These are phyloP conservation scores for Rhizopogon roseolus DNA, from an alignment of 768 basidiomycete genomes.

Conservation along the genomic window DNA sequence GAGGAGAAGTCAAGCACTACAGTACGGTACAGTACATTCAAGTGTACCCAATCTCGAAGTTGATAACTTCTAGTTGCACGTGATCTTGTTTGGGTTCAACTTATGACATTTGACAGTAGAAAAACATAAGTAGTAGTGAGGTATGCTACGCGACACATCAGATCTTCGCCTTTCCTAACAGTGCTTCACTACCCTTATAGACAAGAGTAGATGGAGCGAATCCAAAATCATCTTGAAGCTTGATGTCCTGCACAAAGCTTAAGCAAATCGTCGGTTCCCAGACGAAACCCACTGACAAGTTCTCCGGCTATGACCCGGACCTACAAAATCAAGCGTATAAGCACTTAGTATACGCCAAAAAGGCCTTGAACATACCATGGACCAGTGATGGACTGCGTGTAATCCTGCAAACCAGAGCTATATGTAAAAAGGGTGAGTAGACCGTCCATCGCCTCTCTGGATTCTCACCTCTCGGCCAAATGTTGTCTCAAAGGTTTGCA, in stretches of 20 bases:
- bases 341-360: neutral
- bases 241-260: slow-evolving; percentile 46
- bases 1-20: neutral
- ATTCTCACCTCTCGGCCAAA: slow-evolving; percentile 72
- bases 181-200: slow-evolving; percentile 62
- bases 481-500: slow-evolving; percentile 71
- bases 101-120: neutral
- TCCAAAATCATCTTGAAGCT: slow-evolving; percentile 72
- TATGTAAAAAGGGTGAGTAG: slow-evolving; percentile 5
- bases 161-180: slow-evolving; percentile 63
- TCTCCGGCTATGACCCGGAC: slow-evolving; percentile 83
- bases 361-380: slow-evolving; percentile 53
- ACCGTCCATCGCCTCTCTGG: neutral
- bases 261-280: neutral
- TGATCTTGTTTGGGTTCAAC: neutral
- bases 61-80: neutral
- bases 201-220: slow-evolving; percentile 84
- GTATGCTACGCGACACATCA: neutral
- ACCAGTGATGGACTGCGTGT: slow-evolving; percentile 90
- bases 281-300: slow-evolving; percentile 43
- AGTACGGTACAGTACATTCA: no score
- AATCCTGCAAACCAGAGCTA: slow-evolving; percentile 85
- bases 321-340: slow-evolving; percentile 31
- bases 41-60: neutral
- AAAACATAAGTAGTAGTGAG: neutral